Conservation (phyloP, 2,329 filamentous ascomycete genomes). For the Diplodia sapinea region DNA sequence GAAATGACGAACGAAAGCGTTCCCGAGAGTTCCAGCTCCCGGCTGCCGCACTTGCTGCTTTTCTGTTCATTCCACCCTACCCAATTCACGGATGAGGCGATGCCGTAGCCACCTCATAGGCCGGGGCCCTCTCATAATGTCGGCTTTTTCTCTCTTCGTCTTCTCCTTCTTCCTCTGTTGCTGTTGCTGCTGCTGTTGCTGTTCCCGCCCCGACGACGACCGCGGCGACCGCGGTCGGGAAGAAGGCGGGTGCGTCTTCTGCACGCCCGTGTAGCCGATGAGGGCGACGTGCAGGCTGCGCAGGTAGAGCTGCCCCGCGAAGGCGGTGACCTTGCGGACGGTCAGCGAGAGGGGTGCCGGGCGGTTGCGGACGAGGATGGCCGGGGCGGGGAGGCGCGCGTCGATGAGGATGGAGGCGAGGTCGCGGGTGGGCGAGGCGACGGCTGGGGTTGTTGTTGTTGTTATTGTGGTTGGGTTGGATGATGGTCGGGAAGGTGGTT, state of each 20-base stretch:
- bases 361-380: conserved; percentile 14
- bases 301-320: conserved; percentile 19
- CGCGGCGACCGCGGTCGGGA: too few relatives aligned
- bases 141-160: neutral
- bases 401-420: conserved; percentile 15
- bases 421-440: neutral
- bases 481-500: neutral
- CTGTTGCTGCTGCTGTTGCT: neutral
- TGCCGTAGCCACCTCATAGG: conserved; percentile 2
- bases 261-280: conserved; percentile 15
- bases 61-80: neutral
- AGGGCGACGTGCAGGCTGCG: conserved; percentile 10
- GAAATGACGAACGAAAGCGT: neutral
- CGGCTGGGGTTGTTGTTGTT: neutral
- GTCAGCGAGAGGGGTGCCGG: neutral
- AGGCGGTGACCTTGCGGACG: conserved; percentile 23
- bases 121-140: conserved; percentile 19
- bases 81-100: neutral
- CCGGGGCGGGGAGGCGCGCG: neutral
- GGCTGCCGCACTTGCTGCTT: too few relatives aligned
- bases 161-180: neutral
- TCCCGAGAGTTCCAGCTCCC: conserved; percentile 1
- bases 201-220: neutral
- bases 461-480: neutral
- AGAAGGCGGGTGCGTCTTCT: neutral